These are phyloP conservation scores for Vachellia pachyceras DNA, from an alignment of 306 rosid genomes.

Conservation along the genomic window DNA sequence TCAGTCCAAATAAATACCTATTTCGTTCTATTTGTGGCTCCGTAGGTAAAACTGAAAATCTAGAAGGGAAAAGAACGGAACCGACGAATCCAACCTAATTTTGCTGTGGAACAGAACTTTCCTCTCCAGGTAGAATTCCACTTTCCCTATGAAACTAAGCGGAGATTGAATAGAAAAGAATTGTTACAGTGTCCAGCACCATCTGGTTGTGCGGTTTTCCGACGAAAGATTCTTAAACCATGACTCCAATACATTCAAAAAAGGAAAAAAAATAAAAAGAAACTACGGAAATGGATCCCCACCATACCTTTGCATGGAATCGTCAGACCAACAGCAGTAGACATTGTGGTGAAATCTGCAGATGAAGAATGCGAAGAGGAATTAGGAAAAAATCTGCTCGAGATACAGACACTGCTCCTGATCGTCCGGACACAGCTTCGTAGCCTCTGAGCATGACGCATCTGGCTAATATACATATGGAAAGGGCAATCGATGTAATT, in stretches of 20 bases:
- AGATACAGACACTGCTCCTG: background rate
- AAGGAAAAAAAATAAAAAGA: background rate
- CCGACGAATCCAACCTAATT: background rate
- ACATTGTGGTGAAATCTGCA: conserved; percentile 10
- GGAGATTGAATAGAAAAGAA: background rate
- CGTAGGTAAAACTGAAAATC: too few species aligned
- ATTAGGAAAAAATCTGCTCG: background rate
- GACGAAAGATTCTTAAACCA: background rate
- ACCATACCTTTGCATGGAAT: conserved; percentile 41
- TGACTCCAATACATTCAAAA: too few species aligned
- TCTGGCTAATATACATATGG: background rate
- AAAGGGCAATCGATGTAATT: background rate
- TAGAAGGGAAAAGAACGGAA: background rate
- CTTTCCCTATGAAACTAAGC: background rate
- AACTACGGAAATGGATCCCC: background rate
- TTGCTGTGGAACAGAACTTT: background rate
- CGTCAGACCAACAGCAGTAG: conserved; percentile 32
- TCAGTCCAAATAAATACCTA: too few species aligned
- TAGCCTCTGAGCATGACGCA: background rate
- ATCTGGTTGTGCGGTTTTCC: background rate
- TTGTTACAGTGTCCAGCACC: background rate
- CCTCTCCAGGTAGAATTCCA: background rate
- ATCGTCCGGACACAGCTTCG: background rate
- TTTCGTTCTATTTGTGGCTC: too few species aligned
- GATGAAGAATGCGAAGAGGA: background rate